Percentiles rank a stretch among this genome's conserved stretches.
Conservation (phyloP, 305 asterid genomes). For the Rubia peregrina region DNA sequence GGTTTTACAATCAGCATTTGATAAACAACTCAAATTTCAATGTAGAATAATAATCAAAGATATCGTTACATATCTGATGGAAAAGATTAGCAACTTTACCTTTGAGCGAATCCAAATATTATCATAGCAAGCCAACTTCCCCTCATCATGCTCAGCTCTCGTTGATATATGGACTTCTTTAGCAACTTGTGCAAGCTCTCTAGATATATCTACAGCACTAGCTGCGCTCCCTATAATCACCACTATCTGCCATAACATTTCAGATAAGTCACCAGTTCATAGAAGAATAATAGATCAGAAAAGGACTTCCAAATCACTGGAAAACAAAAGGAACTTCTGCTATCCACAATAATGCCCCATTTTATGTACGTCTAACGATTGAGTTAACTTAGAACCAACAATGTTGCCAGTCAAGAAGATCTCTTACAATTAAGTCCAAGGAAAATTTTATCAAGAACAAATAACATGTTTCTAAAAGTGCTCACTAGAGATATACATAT, state of each 20-base stretch:
- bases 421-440: not conserved
- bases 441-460: not conserved
- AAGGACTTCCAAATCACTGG: not conserved
- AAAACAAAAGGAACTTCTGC: not conserved
- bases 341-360: not conserved
- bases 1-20: constrained; percentile 19
- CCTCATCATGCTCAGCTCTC: constrained; percentile 36
- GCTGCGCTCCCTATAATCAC: constrained; percentile 79
- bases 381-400: not conserved
- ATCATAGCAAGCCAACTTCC: constrained; percentile 51
- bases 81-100: constrained; percentile 34
- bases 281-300: not conserved
- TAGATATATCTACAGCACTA: constrained; percentile 82
- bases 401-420: not conserved
- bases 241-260: constrained; percentile 46
- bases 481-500: not conserved
- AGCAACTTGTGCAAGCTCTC: constrained; percentile 68
- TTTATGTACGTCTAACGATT: not conserved
- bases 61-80: constrained; percentile 3
- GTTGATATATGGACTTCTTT: constrained; percentile 84
- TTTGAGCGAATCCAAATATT: constrained; percentile 66
- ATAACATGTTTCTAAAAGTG: not conserved
- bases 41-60: constrained; percentile 1
- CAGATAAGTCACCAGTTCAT: constrained; percentile 7
- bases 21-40: not conserved